Evolutionary conservation across 2,329 filamentous ascomycete species (phyloP).

Genomic region (Plenodomus tracheiphilus): DNA sequence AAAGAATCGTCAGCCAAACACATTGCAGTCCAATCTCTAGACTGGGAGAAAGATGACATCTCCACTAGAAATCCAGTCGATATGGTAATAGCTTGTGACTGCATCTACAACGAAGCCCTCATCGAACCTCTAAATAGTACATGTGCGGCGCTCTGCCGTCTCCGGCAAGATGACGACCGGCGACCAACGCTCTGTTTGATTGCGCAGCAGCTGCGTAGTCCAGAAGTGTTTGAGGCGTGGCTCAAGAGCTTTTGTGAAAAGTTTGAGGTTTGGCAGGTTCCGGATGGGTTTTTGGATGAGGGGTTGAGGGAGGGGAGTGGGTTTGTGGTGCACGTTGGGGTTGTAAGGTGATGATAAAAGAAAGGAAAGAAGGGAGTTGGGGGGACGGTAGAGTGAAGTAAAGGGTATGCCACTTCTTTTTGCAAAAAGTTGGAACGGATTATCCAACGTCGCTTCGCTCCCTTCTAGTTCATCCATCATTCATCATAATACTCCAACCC

Average conservation of each 20-base stretch:
- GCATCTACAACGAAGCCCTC: conserved; percentile 90
- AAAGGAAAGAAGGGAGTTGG: too few relatives aligned
- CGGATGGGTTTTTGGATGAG: conserved; percentile 62
- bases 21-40: conserved; percentile 53
- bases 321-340: conserved; percentile 79
- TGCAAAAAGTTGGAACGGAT: not conserved
- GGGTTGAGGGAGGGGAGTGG: conserved; percentile 67
- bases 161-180: conserved; percentile 49
- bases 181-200: conserved; percentile 73
- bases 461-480: not conserved
- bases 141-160: conserved; percentile 71
- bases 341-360: conserved; percentile 23
- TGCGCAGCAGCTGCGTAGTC: conserved; percentile 84
- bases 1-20: conserved; percentile 28
- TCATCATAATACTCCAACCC: conserved; percentile 28
- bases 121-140: conserved; percentile 81
- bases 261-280: conserved; percentile 79
- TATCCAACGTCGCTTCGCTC: not conserved
- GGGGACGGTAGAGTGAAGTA: too few relatives aligned
- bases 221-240: conserved; percentile 85
- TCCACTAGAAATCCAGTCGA: conserved; percentile 52
- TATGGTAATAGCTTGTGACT: conserved; percentile 87
- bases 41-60: conserved; percentile 74
- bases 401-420: too few relatives aligned
- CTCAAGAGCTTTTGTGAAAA: conserved; percentile 65